Percentiles rank a stretch among this genome's conserved stretches.
phyloP scores from a whole-genome alignment of 495 filamentous ascomycete species.

The Penicillium robsamsonii region DNA sequence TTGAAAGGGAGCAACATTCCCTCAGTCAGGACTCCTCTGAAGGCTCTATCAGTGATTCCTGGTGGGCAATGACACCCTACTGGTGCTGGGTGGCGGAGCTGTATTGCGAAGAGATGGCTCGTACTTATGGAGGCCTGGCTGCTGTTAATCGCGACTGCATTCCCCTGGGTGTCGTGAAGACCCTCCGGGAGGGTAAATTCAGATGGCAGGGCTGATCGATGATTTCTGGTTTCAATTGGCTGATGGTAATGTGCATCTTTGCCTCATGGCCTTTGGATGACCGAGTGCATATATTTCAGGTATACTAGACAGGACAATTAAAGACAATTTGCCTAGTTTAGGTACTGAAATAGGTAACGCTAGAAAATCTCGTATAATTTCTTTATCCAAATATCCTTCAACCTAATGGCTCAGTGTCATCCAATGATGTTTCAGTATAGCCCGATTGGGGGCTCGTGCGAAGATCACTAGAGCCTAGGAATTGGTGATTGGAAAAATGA shows the following conservation, averaged over 20 bases:
- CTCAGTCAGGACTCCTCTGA: conserved; percentile 19
- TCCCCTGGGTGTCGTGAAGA: conserved; percentile 64
- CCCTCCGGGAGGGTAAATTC: conserved; percentile 56
- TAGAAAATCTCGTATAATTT: too few species aligned
- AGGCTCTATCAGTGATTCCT: conserved; percentile 30
- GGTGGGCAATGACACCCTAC: conserved; percentile 52
- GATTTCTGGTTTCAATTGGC: background rate
- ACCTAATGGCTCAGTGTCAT: too few species aligned
- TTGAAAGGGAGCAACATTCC: conserved; percentile 25
- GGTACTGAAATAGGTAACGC: too few species aligned
- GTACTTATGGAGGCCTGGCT: conserved; percentile 59
- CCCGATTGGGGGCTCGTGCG: too few species aligned
- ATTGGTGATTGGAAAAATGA: too few species aligned
- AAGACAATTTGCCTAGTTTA: too few species aligned
- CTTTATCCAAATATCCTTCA: too few species aligned
- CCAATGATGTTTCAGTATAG: too few species aligned
- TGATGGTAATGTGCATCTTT: background rate
- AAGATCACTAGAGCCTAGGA: too few species aligned
- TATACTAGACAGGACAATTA: too few species aligned
- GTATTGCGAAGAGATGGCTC: conserved; percentile 58
- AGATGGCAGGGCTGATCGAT: conserved; percentile 53
- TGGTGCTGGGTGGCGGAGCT: conserved; percentile 61
- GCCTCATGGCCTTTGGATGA: background rate
- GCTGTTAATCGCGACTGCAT: conserved; percentile 60
- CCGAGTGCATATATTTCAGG: background rate